Conservation (phyloP, 75 land plant species). For the Cupressus sempervirens region DNA sequence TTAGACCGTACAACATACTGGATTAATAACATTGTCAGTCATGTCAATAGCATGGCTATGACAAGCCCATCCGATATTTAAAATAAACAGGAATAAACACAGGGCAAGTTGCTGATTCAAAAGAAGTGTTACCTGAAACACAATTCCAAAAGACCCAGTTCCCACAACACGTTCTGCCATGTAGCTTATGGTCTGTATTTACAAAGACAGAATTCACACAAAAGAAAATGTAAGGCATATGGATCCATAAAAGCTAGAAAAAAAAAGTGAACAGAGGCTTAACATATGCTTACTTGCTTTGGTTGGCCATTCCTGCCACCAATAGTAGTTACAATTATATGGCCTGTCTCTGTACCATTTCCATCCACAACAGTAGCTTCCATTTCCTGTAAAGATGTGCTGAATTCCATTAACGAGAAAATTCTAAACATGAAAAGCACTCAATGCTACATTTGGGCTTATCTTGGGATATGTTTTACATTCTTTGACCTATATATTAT, state of each 20-base stretch:
- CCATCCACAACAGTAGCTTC: constrained; percentile 88
- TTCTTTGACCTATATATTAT: neutral
- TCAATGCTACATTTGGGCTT: neutral
- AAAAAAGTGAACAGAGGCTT: neutral
- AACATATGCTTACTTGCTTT: constrained; percentile 52
- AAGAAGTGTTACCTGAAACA: constrained; percentile 60
- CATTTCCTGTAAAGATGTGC: constrained; percentile 53
- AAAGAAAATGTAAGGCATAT: neutral
- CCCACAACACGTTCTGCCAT: constrained; percentile 98
- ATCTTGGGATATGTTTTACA: neutral
- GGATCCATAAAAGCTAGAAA: neutral
- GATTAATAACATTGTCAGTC: neutral
- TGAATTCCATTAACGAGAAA: neutral
- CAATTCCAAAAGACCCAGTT: constrained; percentile 85
- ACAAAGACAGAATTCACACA: neutral
- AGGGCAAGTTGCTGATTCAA: neutral
- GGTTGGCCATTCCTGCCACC: constrained; percentile 90
- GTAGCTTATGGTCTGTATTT: constrained; percentile 79
- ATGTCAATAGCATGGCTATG: neutral
- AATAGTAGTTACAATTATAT: constrained; percentile 90
- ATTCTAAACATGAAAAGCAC: neutral
- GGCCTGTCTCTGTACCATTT: constrained; percentile 91
- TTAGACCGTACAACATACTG: neutral
- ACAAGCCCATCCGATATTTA: neutral
- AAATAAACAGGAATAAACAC: neutral